Conservation (phyloP, 2,329 filamentous ascomycete genomes). For the Zarea fungicola region DNA sequence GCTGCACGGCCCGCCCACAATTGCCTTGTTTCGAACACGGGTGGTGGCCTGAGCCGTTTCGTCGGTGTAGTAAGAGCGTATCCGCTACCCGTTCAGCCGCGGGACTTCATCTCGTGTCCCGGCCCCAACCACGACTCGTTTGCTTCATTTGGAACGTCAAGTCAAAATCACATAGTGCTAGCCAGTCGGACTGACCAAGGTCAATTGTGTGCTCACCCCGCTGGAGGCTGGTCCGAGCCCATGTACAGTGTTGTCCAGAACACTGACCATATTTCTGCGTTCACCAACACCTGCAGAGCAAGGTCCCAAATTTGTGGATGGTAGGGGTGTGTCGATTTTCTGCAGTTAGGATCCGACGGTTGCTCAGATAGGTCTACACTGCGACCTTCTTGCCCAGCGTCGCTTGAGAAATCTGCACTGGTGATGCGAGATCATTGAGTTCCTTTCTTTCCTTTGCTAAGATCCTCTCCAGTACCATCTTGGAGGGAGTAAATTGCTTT, state of each 20-base stretch:
- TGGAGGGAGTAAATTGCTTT: too few species aligned
- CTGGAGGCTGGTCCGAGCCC: not conserved
- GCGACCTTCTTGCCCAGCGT: not conserved
- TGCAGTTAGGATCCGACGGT: slow-evolving; percentile 6
- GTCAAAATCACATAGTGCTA: too few species aligned
- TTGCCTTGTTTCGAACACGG: too few species aligned
- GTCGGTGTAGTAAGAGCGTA: too few species aligned
- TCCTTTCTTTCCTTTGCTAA: not conserved
- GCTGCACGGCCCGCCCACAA: too few species aligned
- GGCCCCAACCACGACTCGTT: too few species aligned
- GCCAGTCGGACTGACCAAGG: too few species aligned
- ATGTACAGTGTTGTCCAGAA: not conserved
- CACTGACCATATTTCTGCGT: not conserved
- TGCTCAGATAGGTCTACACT: not conserved
- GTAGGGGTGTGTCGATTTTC: slow-evolving; percentile 2
- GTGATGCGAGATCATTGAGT: not conserved
- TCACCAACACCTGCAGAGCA: not conserved
- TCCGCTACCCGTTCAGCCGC: too few species aligned
- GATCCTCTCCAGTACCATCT: not conserved
- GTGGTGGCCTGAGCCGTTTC: too few species aligned
- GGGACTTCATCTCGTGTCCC: too few species aligned
- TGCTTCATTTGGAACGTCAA: too few species aligned
- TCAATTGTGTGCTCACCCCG: too few species aligned
- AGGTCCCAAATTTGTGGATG: not conserved
- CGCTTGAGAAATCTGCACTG: not conserved